Evolutionary conservation across 2,329 filamentous ascomycete species (phyloP).

Genomic region (Epichloe coenophiala): DNA sequence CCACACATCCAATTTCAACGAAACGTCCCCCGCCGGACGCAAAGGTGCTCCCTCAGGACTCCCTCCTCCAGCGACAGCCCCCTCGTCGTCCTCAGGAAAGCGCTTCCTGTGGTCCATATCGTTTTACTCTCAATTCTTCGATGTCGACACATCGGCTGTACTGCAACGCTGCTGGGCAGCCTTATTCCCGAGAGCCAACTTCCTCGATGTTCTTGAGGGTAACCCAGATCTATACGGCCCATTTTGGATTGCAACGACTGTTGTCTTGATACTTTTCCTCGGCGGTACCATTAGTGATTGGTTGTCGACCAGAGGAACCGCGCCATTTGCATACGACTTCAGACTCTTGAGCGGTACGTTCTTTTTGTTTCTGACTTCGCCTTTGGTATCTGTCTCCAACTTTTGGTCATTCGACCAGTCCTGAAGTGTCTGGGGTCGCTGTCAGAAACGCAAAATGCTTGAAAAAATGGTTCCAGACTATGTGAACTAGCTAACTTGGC

Average conservation of each 20-base stretch:
- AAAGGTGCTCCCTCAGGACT: constrained; percentile 38
- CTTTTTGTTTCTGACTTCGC: neutral
- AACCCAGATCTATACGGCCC: constrained; percentile 95
- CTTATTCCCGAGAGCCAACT: constrained; percentile 85
- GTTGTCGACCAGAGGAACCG: constrained; percentile 51
- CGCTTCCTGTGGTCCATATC: constrained; percentile 82
- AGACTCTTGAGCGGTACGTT: constrained; percentile 63
- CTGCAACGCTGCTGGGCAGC: constrained; percentile 75
- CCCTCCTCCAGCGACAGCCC: constrained; percentile 42
- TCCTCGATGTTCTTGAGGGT: constrained; percentile 91
- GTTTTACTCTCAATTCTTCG: constrained; percentile 97
- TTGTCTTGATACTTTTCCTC: constrained; percentile 87
- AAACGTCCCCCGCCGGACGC: constrained; percentile 34
- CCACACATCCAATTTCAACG: constrained; percentile 79
- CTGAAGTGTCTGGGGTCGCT: neutral
- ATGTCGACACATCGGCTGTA: constrained; percentile 88
- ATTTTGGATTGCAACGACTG: constrained; percentile 97
- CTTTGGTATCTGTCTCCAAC: too few relatives aligned
- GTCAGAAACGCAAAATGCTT: neutral
- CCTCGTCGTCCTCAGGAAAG: constrained; percentile 44
- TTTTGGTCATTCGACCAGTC: neutral
- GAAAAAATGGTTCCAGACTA: neutral
- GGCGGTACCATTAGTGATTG: constrained; percentile 94
- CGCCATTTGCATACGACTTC: constrained; percentile 85
- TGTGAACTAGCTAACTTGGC: neutral